These are phyloP conservation scores for Oxyria digyna DNA, from an alignment of 148 eudicot genomes.

Conservation along the genomic window DNA sequence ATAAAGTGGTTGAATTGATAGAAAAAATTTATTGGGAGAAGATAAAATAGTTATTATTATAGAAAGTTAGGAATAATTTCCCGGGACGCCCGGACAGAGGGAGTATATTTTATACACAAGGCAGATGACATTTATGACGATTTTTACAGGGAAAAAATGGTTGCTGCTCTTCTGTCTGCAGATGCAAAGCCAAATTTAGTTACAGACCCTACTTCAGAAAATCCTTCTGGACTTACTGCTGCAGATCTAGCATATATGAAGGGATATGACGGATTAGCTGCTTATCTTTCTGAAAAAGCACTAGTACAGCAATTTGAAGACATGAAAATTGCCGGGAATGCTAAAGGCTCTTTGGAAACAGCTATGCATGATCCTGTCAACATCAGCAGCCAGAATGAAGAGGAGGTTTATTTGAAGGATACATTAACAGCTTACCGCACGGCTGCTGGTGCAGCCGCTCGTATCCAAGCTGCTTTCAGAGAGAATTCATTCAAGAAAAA, in stretches of 20 bases:
- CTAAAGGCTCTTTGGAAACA: slow-evolving; percentile 52
- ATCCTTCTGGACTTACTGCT: slow-evolving; percentile 70
- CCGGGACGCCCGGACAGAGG: no score
- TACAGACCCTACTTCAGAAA: slow-evolving; percentile 73
- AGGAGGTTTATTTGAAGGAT: slow-evolving; percentile 67
- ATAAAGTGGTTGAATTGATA: no score
- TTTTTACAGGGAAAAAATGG: slow-evolving; percentile 69
- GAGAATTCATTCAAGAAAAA: slow-evolving; percentile 50
- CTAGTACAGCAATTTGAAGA: slow-evolving; percentile 69
- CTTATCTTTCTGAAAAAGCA: slow-evolving; percentile 85
- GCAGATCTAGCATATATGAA: slow-evolving; percentile 71
- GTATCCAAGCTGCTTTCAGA: slow-evolving; percentile 75
- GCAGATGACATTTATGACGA: background rate
- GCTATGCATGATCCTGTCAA: slow-evolving; percentile 20
- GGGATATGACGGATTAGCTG: slow-evolving; percentile 72
- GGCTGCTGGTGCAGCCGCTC: slow-evolving; percentile 98
- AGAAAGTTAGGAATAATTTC: no score
- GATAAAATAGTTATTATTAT: no score
- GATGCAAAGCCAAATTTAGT: slow-evolving; percentile 92
- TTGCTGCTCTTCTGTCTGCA: slow-evolving; percentile 81
- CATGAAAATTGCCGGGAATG: slow-evolving; percentile 89
- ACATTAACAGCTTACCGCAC: slow-evolving; percentile 81
- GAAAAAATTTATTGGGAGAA: no score
- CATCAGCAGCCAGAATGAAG: slow-evolving; percentile 37
- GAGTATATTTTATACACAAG: background rate